Evolutionary conservation across 495 filamentous ascomycete species (phyloP).

Genomic region (Darksidea phi): DNA sequence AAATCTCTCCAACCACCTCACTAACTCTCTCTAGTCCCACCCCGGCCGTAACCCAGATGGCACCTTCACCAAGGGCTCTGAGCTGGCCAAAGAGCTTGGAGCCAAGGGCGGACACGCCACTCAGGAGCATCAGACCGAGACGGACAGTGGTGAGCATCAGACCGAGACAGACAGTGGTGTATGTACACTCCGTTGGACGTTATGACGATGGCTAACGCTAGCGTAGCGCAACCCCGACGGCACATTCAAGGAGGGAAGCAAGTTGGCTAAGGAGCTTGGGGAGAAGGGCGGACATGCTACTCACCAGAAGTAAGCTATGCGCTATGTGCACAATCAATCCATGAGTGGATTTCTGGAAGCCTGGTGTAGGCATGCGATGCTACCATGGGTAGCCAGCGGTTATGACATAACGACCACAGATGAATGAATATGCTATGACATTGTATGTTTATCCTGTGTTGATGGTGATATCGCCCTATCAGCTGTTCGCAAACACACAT

Average conservation of each 20-base stretch:
- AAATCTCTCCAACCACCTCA: no score
- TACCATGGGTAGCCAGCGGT: no score
- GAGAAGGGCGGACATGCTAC: conserved; percentile 19
- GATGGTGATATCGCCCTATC: no score
- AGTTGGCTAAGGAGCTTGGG: conserved; percentile 28
- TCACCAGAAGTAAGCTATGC: conserved; percentile 2
- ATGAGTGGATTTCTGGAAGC: no score
- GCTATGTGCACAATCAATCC: not conserved
- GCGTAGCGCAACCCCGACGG: conserved; percentile 27
- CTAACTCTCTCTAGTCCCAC: conserved; percentile 8
- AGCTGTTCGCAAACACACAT: no score
- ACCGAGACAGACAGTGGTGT: conserved; percentile 2
- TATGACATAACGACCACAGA: no score
- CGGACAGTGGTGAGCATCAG: no score
- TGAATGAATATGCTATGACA: no score
- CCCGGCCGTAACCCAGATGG: conserved; percentile 35
- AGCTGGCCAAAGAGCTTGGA: conserved; percentile 37
- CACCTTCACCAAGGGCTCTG: conserved; percentile 35
- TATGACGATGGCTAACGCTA: conserved; percentile 1
- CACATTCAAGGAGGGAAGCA: conserved; percentile 32
- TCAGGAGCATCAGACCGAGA: conserved; percentile 23
- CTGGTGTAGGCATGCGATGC: no score
- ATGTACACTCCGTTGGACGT: not conserved
- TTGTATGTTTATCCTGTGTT: no score
- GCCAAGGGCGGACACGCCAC: conserved; percentile 28